Base-by-base conservation (phyloP, 441 rosid genomes). In the Metrosideros polymorpha region DNA sequence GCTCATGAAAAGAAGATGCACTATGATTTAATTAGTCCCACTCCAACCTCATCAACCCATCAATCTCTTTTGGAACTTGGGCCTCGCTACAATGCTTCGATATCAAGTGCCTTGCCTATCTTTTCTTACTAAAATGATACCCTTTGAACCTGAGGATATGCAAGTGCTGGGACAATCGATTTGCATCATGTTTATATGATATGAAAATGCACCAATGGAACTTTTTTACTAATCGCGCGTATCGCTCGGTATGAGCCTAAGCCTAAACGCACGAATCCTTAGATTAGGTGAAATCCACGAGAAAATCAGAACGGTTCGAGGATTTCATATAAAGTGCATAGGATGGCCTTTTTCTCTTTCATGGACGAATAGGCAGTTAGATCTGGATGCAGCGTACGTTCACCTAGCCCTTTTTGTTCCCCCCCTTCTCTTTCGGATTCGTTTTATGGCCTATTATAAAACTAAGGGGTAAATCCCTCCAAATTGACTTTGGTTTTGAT, bases 41-140 rank as follows among this genome's bases (percentile, higher is more conserved):
- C 92, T 61, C 86, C 90, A 85, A n/a, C 86, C 93, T 66, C 93
- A 91, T 90, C 90, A 90, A 90, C 29, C 83, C 82, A 89, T 91
- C 95, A 88, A 94, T 94, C 95, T 92, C 97, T 92, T 90, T 96
- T 87, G 99, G 99, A 94, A 96, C 92, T 94, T 95, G 98, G 98
- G 94, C 97, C 98, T 93, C 92, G 88, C 50, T 61, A 88, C 54
- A 89, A 87, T 83, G 83, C 85, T 84, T 91, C 88, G 83, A 84
- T 85, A 87, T 86, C 86, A 75, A 85, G 83, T 89, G 53, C 89
- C 59, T 6, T 39, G 61, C 82, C 1, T 57, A 19, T 57, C 12
- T 13, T 56, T 53, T 77, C 82, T 35, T 27, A 56, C 25, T 49
- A 9, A 61, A 49, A 3, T 27, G 22, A 57, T 53, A 50, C 59